Percentiles rank a stretch among this genome's conserved stretches.
Evolutionary conservation across 2,329 filamentous ascomycete species (phyloP).

Genomic region (Cladosporium sp.): DNA sequence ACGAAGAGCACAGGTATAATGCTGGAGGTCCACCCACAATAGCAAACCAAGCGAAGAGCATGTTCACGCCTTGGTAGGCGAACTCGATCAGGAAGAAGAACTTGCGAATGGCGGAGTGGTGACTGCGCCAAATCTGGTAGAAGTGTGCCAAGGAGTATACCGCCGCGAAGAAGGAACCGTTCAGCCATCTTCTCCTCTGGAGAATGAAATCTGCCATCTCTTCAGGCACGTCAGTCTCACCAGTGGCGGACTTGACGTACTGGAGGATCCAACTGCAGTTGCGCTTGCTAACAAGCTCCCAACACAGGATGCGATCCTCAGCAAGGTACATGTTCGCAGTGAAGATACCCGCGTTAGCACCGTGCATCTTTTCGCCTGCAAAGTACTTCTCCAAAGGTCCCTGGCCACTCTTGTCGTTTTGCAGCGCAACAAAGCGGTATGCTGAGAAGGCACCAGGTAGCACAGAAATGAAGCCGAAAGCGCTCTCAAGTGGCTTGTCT

Average conservation of each 20-base stretch:
- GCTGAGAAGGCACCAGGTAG: conserved; percentile 97
- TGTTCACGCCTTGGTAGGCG: conserved; percentile 89
- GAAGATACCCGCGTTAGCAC: conserved; percentile 90
- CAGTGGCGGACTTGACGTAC: conserved; percentile 96
- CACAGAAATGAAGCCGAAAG: conserved; percentile 97
- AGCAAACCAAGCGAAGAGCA: conserved; percentile 98
- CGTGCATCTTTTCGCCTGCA: conserved; percentile 92
- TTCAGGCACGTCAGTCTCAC: conserved; percentile 95
- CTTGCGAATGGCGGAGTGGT: conserved; percentile 85
- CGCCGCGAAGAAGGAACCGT: conserved; percentile 97
- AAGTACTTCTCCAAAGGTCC: conserved; percentile 97
- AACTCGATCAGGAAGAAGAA: conserved; percentile 91
- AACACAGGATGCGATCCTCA: conserved; percentile 97
- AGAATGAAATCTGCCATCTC: conserved; percentile 92
- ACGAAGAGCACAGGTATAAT: neutral
- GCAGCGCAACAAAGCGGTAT: conserved; percentile 89
- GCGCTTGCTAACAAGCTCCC: conserved; percentile 95
- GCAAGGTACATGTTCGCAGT: conserved; percentile 99
- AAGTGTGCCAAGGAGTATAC: conserved; percentile 95
- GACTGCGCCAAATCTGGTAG: conserved; percentile 91
- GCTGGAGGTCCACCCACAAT: conserved; percentile 58
- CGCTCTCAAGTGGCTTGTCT: conserved; percentile 94
- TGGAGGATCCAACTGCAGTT: conserved; percentile 97
- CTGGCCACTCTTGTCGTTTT: conserved; percentile 93
- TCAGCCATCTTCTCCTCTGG: conserved; percentile 94